Conservation (phyloP, 2,329 filamentous ascomycete genomes). For the Sarocladium brachiariae region DNA sequence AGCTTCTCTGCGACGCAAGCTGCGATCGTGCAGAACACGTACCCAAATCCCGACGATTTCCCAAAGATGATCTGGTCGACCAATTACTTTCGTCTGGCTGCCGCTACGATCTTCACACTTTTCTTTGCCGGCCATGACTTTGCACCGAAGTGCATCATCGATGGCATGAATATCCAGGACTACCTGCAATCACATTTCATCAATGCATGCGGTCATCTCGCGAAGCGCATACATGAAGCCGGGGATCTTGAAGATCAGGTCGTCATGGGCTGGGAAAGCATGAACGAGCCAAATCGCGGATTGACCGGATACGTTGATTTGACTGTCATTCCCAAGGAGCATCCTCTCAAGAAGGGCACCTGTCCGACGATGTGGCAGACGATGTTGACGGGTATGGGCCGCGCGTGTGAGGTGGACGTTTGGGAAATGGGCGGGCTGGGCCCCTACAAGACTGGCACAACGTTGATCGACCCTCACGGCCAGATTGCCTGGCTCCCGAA, state of each 20-base stretch:
- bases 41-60: conserved; percentile 73
- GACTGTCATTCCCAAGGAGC: conserved; percentile 72
- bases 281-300: conserved; percentile 92
- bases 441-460: conserved; percentile 79
- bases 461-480: conserved; percentile 81
- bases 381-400: conserved; percentile 83
- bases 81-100: conserved; percentile 84
- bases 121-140: conserved; percentile 91
- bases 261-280: conserved; percentile 90
- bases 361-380: conserved; percentile 92
- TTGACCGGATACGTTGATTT: conserved; percentile 79
- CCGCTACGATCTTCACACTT: conserved; percentile 85
- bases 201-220: conserved; percentile 71
- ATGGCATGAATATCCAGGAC: conserved; percentile 93
- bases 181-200: conserved; percentile 86
- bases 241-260: conserved; percentile 81
- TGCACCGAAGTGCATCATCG: conserved; percentile 90
- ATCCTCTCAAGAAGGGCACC: conserved; percentile 87
- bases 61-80: conserved; percentile 99
- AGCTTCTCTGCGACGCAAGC: conserved; percentile 83
- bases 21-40: conserved; percentile 91
- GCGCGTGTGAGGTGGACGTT: conserved; percentile 80
- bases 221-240: conserved; percentile 78
- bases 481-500: conserved; percentile 74
- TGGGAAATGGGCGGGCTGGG: conserved; percentile 94